phyloP scores from a whole-genome alignment of 2,329 filamentous ascomycete species.

The Cryphonectria naterciae region DNA sequence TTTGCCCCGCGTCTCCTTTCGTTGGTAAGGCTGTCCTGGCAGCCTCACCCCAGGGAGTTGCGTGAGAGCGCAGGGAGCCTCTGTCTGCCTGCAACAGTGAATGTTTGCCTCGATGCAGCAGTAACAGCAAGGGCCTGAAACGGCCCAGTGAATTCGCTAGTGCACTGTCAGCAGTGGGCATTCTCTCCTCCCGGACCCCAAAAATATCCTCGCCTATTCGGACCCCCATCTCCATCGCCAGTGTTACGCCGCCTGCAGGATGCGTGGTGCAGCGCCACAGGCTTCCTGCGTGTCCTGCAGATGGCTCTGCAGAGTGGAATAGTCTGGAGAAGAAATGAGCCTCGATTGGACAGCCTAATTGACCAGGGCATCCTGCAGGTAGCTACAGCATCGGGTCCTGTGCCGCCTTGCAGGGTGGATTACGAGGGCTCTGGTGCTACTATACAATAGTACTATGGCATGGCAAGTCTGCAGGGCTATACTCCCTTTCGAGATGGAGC shows the following conservation, averaged over 20 bases:
- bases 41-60: neutral
- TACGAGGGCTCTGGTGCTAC: neutral
- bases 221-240: neutral
- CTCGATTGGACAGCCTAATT: neutral
- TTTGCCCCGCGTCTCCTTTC: neutral
- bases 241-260: conserved; percentile 23
- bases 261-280: conserved; percentile 12
- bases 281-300: neutral
- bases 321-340: neutral
- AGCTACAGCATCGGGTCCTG: neutral
- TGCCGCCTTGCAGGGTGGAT: neutral
- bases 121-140: neutral
- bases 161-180: neutral
- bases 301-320: neutral
- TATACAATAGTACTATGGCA: neutral
- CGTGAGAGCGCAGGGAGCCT: neutral
- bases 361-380: neutral
- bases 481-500: conserved; percentile 4
- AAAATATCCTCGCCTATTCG: conserved; percentile 9
- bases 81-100: no score
- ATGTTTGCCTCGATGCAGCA: neutral
- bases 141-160: neutral
- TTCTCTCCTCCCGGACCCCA: neutral
- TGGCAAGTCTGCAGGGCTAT: neutral
- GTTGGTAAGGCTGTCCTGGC: neutral